Evolutionary conservation across 2,329 filamentous ascomycete genomes (phyloP), one percentile per base, ranked within the genome.

Genomic region (Ascochyta clinopodiicola): DNA sequence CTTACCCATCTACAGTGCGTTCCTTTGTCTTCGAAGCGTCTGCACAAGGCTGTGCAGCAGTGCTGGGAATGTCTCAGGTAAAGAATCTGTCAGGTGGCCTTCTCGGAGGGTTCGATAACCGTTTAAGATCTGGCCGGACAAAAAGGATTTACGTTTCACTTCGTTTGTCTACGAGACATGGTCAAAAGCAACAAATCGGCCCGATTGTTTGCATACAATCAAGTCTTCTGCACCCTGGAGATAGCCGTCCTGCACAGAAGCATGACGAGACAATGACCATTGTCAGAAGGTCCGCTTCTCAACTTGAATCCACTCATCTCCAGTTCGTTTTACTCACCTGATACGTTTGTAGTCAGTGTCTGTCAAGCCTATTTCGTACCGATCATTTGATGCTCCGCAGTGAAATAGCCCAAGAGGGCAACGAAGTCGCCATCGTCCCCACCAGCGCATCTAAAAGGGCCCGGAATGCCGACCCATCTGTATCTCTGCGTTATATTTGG

Each of bases 1-100:
- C 24, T 37, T 19, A 22, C 42, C 36, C 45, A 39, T 39, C 36
- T 12, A 17, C 37, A 22, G 34, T 31, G 40, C 46, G 21, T 50
- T 24, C 36, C 12, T 56, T 56, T 24, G 36, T 56, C 50, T 56
- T 56, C 29, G 42, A 50, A 46, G 42, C 42, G 52, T 45, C 46
- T 24, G 31, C 42, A 19, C 36, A 24, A 38, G 40, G 36, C 42
- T 50, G 46, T 50, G 46, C 36, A 25, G 45, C 45, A 31, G 32
- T 39, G 42, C 43, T 45, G 42, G 42, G 50, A 46, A 46, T 45
- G 36, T 43, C 32, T 51, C 46, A 50, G 45, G 29, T 32, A 43
- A 10, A 34, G 31, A 37, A 36, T 42, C 31, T 46, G 52, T 42
- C 44, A 39, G 37, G 27, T 50, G 42, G 42, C 25, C 19, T 49